Evolutionary conservation across 2,329 filamentous ascomycete species (phyloP), one percentile per base, ranked within the genome.

Genomic region (Aspergillus amoenus): DNA sequence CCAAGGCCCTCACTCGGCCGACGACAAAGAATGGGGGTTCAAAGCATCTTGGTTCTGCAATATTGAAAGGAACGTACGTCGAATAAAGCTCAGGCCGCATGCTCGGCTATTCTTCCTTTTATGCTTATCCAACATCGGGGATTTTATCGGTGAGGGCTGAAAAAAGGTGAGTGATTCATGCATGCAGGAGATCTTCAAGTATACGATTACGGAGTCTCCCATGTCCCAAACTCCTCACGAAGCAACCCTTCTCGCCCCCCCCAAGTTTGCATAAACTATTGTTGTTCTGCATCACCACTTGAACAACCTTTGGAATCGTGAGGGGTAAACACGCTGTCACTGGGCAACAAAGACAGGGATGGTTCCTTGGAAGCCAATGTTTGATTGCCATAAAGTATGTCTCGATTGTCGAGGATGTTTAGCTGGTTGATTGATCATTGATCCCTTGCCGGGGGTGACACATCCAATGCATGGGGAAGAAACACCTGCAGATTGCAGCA

Each of bases 271-370:
- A 51, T 34, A 41, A 43, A 17, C 39, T 24, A 51, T 43, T 32
- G 6, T 18, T 43, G 15, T 40, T 12, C 34, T 51, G 48, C 48
- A 32, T 51, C 24, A 12, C 47, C 13, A 18, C 17, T 30, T 12
- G 1, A 21, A 42, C 21, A 51, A 24, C 9, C 27, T 37, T 21
- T 11, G 22, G 15, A n/a, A 5, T 40, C 40, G 46, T 37, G 51
- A 40, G 42, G 43, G 45, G 52, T 49, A 21, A 48, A 43, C 44
- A 49, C 41, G 44, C 44, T 48, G 45, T 55, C 7, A 37, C 52
- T 48, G 37, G 52, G 52, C 52, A 55, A 55, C 52, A 11, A 11
- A 37, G 37, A 48, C 52, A 55, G 52, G 52, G 45, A 42, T 55
- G 24, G 32, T 53, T 53, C 42, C 42, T 46, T 53, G 51, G 51